Evolutionary conservation across 495 filamentous ascomycete species (phyloP).

Genomic region (Cudoniella acicularis): DNA sequence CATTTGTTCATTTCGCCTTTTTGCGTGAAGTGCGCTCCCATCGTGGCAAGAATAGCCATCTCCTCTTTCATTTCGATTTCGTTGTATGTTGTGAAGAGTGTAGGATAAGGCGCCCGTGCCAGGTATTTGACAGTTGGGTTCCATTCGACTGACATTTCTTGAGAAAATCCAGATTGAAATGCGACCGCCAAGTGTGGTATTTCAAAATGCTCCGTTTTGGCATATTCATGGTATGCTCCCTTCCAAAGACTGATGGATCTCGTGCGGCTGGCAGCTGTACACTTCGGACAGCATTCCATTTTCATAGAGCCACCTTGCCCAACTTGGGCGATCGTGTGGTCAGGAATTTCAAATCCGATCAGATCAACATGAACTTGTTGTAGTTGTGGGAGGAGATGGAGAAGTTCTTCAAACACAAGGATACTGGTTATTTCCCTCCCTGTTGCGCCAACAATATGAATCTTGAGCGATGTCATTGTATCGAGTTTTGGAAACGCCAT

Average conservation of each 20-base stretch:
- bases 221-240: constrained; percentile 9
- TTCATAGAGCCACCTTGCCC: neutral
- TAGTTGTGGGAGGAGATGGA: constrained; percentile 10
- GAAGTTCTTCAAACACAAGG: constrained; percentile 9
- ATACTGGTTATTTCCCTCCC: constrained; percentile 3
- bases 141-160: neutral
- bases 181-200: constrained; percentile 3
- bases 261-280: neutral
- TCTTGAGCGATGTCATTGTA: neutral
- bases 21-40: constrained; percentile 8
- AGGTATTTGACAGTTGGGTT: neutral
- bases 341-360: constrained; percentile 4
- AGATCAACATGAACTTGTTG: neutral
- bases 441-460: constrained; percentile 11
- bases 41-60: neutral
- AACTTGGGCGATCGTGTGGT: neutral
- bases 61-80: constrained; percentile 11
- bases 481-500: constrained; percentile 5
- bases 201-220: neutral
- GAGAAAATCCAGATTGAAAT: constrained; percentile 5
- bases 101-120: constrained; percentile 23
- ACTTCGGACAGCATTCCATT: constrained; percentile 8
- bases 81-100: constrained; percentile 11
- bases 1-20: constrained; percentile 11
- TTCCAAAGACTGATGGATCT: neutral